These are phyloP conservation scores for Nicotiana paniculata DNA, from an alignment of 257 asterid genomes.

Conservation along the genomic window DNA sequence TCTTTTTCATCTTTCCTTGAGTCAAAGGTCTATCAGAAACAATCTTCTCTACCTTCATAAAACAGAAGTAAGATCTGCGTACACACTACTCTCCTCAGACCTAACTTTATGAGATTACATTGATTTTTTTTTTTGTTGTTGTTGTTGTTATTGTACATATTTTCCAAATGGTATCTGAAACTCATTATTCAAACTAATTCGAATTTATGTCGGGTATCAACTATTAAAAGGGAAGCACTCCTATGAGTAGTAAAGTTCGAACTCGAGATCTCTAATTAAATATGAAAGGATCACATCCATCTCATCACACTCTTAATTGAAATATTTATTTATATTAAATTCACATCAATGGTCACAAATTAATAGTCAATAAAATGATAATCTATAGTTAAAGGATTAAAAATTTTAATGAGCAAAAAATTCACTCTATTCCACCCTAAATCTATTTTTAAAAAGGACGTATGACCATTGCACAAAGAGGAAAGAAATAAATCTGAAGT, in stretches of 20 bases:
- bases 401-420: no score
- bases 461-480: not conserved
- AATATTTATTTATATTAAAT: no score
- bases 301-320: not conserved
- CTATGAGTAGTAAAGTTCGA: not conserved
- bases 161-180: no score
- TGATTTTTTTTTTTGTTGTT: no score
- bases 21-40: no score
- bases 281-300: not conserved
- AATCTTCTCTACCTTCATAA: no score
- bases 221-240: not conserved
- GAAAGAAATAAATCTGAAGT: not conserved
- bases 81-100: no score
- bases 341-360: not conserved
- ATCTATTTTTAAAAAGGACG: not conserved
- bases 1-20: no score
- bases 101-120: no score
- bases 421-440: not conserved
- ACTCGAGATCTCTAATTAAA: not conserved
- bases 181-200: not conserved
- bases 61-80: no score
- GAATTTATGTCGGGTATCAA: not conserved
- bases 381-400: no score
- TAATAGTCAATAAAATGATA: not conserved
- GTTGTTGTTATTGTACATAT: no score